Evolutionary conservation across 2,329 filamentous ascomycete genomes (phyloP), one percentile per base, ranked within the genome.

Genomic region (Keithomyces neogunnii): DNA sequence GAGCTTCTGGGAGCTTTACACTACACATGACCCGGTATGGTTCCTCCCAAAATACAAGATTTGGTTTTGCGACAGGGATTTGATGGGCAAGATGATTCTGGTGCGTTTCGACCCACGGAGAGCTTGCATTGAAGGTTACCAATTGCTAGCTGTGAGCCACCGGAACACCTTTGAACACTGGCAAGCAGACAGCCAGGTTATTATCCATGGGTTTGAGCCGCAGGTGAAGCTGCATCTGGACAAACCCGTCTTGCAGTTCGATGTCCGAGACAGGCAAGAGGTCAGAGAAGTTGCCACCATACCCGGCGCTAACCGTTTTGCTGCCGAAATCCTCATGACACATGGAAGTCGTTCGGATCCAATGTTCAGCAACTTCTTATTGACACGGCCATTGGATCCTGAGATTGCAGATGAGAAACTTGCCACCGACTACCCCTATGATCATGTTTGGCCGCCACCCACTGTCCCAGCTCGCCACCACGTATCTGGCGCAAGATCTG

Each of bases 81-180:
- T 89, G 46, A 84, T 79, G 2, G 91, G 91, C 0, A 86, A 86
- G 63, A 67, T 96, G 42, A 76, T 95, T 30, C 62, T 96, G 39
- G 77, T 79, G n/a, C 82, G 87, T 10, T 96, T 90, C 62, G 83
- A 96, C 63, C 78, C 82, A 45, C 70, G 79, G 3, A 75, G 81
- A 43, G 86, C 85, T 13, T 84, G 83, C 59, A 95, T 96, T 51
- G 88, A 93, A 68, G 89, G 82, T 3, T 89, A 91, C 63, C 80
- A 85, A 13, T 71, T 96, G 13, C 71, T 91, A 3, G 88, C 87
- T 2, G 78, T 83, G 49, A 76, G 82, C 49, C 71, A 71, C 1
- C 66, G 69, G 29, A 75, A 79, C 5, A 72, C 71, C 2, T 76
- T 82, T 48, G 72, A 83, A 54, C 68, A 75, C 3, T 95, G 88